phyloP scores from a whole-genome alignment of 805 yeast species.

The Candida maesae region DNA sequence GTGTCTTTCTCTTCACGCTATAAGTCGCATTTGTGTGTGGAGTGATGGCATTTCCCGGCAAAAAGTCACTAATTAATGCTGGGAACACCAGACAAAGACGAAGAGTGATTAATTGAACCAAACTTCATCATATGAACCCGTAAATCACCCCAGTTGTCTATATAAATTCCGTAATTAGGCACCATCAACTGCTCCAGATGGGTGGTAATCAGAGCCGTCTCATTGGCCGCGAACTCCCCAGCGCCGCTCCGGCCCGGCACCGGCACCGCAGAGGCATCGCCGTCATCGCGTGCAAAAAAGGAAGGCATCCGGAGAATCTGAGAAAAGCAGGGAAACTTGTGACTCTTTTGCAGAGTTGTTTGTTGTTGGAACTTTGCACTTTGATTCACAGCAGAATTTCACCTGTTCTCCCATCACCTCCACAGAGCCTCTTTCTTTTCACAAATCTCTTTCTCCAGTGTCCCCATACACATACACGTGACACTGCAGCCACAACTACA shows the following conservation, averaged over 20 bases:
- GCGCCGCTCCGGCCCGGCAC: constrained; percentile 13
- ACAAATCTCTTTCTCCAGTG: neutral
- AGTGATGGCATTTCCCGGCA: too few species aligned
- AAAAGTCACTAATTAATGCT: too few species aligned
- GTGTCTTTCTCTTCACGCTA: too few species aligned
- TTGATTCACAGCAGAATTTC: neutral
- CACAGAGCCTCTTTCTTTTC: neutral
- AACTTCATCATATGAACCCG: too few species aligned
- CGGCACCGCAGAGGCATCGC: constrained; percentile 5
- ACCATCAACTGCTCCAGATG: neutral
- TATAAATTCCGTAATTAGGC: too few species aligned
- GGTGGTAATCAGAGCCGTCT: constrained; percentile 7
- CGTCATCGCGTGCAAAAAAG: constrained; percentile 1
- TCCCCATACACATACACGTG: too few species aligned
- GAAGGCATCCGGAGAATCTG: neutral
- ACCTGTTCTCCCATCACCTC: neutral
- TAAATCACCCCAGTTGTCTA: too few species aligned
- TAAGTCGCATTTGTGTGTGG: too few species aligned
- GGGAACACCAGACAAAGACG: too few species aligned
- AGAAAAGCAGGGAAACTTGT: neutral
- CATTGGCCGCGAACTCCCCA: constrained; percentile 6
- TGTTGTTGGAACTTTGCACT: neutral
- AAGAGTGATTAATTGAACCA: too few species aligned
- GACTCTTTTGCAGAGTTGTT: constrained; percentile 1
- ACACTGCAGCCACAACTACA: too few species aligned